Evolutionary conservation across 192 early-diverging fungal species (phyloP), one percentile per base, ranked within the genome.

Genomic region (Phlyctochytrium arcticum): DNA sequence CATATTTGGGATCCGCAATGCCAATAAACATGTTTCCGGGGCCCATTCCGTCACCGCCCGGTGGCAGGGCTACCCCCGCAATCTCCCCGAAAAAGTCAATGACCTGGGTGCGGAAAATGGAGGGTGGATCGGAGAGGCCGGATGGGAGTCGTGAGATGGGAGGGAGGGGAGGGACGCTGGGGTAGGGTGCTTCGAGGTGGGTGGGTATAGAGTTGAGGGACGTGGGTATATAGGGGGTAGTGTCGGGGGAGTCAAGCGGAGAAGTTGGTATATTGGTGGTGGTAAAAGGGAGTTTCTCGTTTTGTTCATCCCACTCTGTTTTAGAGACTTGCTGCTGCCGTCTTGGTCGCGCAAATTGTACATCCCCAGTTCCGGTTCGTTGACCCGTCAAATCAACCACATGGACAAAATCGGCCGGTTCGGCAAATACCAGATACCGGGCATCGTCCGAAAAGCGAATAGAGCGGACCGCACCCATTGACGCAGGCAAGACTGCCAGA

Each of bases 61-160:
- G 82, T 5, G 76, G 78, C 39, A 87, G 80, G 48, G 67, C 37
- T n/a, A 86, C 71, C 3, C 88, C 88, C 1, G 85, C 68, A 58
- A 89, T 84, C 48, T 89, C 86, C 8, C 88, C 88, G 76, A 88
- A 88, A 55, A 89, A 80, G 63, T 89, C 88, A 44, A 89, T 72
- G 4, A 81, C 72, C 72, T 89, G 88, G 24, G 50, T 29, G 15
- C 24, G 30, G 30, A 33, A 74, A 73, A 34, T 47, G 65, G 23
- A 30, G 60, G 36, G 54, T 31, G 48, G 62, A 8, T 55, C 55
- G 32, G 51, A 47, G 7, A 51, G 54, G 6, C 65, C 53, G 10
- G 5, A 6, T 47, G 24, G 17, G 21, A 12, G 15, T 2, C 39
- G 39, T 1, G 21, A 19, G 50, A 53, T 53, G 19, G 19, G 3